Conservation (phyloP, 495 filamentous ascomycete genomes). For the Pyronema omphalodes region DNA sequence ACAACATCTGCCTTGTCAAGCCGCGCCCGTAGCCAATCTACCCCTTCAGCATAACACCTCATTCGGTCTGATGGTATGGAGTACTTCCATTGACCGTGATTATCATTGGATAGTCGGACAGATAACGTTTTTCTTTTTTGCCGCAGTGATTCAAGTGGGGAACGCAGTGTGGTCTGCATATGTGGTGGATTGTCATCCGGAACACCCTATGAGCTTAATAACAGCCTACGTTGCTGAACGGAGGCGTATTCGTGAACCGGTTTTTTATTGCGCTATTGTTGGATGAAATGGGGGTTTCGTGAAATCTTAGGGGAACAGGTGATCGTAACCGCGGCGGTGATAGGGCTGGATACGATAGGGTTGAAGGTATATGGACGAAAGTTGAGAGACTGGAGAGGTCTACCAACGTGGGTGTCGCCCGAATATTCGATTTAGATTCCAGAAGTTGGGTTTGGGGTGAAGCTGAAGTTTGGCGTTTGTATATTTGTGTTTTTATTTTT, state of each 20-base stretch:
- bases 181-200: slow-evolving; percentile 39
- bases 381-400: slow-evolving; percentile 15
- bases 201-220: slow-evolving; percentile 40
- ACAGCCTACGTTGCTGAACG: slow-evolving; percentile 44
- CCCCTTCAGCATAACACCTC: slow-evolving; percentile 35
- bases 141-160: slow-evolving; percentile 42
- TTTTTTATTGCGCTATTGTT: slow-evolving; percentile 43
- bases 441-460: too few relatives aligned
- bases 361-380: slow-evolving; percentile 32
- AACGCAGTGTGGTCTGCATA: slow-evolving; percentile 40
- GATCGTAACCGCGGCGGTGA: slow-evolving; percentile 31
- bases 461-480: too few relatives aligned
- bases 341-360: slow-evolving; percentile 26
- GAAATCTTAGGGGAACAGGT: slow-evolving; percentile 39
- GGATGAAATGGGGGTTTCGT: slow-evolving; percentile 34
- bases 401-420: slow-evolving; percentile 10
- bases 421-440: slow-evolving; percentile 2
- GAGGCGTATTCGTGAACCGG: slow-evolving; percentile 28
- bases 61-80: slow-evolving; percentile 35
- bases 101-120: slow-evolving; percentile 46
- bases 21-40: slow-evolving; percentile 43
- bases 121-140: slow-evolving; percentile 38
- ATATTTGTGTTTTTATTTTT: too few relatives aligned
- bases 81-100: slow-evolving; percentile 35
- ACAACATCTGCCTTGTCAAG: slow-evolving; percentile 33